Percentiles rank a stretch among this genome's conserved stretches.
Evolutionary conservation across 306 rosid genomes (phyloP).

Genomic region (Adenanthera pavonina): DNA sequence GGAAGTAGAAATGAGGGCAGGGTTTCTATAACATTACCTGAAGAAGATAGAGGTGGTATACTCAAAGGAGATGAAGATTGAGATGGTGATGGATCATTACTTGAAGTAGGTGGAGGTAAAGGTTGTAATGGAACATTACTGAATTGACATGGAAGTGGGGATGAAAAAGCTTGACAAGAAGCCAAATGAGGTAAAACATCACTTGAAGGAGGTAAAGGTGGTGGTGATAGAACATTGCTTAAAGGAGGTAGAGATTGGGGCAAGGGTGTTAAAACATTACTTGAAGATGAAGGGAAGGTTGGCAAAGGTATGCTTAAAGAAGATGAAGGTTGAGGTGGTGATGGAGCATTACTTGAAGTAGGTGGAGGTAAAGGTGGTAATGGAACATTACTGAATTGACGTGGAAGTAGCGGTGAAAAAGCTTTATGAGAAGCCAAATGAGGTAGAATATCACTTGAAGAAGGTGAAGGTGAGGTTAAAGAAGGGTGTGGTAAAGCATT

Average conservation of each 20-base stretch:
- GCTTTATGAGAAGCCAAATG: too few relatives aligned
- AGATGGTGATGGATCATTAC: not conserved
- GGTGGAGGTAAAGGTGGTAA: not conserved
- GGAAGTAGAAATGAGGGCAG: not conserved
- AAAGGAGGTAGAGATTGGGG: not conserved
- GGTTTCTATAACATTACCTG: too few relatives aligned
- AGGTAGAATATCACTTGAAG: not conserved
- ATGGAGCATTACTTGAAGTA: constrained; percentile 3
- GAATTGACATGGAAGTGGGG: too few relatives aligned
- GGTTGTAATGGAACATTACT: not conserved
- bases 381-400: too few relatives aligned
- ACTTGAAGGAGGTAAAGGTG: not conserved
- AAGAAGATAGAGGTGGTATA: too few relatives aligned
- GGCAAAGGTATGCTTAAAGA: not conserved
- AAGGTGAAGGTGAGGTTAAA: not conserved
- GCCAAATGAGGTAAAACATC: not conserved
- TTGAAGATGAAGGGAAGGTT: not conserved
- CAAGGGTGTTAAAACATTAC: not conserved
- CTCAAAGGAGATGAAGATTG: not conserved
- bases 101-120: not conserved
- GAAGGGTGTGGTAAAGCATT: too few relatives aligned
- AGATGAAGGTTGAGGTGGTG: constrained; percentile 18
- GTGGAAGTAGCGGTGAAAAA: too few relatives aligned
- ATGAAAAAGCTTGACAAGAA: too few relatives aligned
- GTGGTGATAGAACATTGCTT: not conserved